phyloP scores from a whole-genome alignment of 805 yeast genomes.

The Hanseniaspora singularis region DNA sequence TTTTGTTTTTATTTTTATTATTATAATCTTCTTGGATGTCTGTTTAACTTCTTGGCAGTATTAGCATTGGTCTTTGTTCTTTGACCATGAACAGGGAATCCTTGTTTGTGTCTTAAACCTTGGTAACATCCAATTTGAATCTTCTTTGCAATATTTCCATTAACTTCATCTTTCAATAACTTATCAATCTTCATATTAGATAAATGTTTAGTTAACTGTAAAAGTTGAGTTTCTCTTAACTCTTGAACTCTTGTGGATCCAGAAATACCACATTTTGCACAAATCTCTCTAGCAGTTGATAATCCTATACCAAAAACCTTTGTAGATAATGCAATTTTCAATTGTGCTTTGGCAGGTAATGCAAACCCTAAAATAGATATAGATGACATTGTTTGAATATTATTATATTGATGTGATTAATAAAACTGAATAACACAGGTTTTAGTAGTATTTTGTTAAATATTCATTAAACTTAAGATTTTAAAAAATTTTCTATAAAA shows the following conservation, averaged over 20 bases:
- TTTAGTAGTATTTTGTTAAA: too few species aligned
- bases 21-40: slow-evolving; percentile 44
- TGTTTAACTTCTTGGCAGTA: slow-evolving; percentile 80
- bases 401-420: neutral
- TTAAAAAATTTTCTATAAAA: too few species aligned
- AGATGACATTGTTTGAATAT: slow-evolving; percentile 30
- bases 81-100: slow-evolving; percentile 79
- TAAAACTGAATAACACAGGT: too few species aligned
- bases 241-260: slow-evolving; percentile 94
- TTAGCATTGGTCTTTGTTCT: slow-evolving; percentile 80
- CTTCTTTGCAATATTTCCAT: slow-evolving; percentile 68
- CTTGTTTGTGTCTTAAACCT: slow-evolving; percentile 81
- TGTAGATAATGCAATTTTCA: slow-evolving; percentile 54
- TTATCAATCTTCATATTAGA: slow-evolving; percentile 75
- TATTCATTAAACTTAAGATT: too few species aligned
- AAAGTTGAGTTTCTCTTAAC: slow-evolving; percentile 71
- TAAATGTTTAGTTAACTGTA: slow-evolving; percentile 78
- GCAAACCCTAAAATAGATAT: slow-evolving; percentile 44
- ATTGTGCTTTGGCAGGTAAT: slow-evolving; percentile 33
- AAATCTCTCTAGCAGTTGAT: slow-evolving; percentile 56
- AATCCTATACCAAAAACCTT: slow-evolving; percentile 82
- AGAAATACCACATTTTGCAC: slow-evolving; percentile 81
- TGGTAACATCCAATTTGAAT: slow-evolving; percentile 70
- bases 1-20: neutral
- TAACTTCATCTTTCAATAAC: slow-evolving; percentile 57